Conservation (phyloP, 208 protist species). For the Trypanosoma congolense region DNA sequence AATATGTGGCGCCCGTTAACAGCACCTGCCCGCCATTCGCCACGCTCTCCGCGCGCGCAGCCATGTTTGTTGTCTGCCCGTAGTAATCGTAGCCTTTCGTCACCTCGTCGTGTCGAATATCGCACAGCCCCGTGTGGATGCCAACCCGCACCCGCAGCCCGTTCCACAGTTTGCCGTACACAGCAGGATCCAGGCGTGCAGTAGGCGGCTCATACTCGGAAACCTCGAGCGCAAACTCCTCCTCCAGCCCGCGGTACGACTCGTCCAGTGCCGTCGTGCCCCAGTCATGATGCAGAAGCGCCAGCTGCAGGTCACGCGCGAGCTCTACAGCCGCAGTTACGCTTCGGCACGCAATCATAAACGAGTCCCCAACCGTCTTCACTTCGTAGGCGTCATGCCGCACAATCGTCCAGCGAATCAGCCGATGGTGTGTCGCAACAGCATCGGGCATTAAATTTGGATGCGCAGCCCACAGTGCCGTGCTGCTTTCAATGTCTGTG, state of each 20-base stretch:
- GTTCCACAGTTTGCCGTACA: slow-evolving; percentile 22
- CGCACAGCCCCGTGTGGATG: slow-evolving; percentile 28
- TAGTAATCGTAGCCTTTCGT: slow-evolving; percentile 11
- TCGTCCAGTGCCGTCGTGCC: slow-evolving; percentile 27
- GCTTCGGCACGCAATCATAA: slow-evolving; percentile 32
- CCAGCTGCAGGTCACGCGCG: slow-evolving; percentile 39
- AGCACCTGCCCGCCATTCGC: slow-evolving; percentile 9
- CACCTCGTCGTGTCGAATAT: slow-evolving; percentile 8
- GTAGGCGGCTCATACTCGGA: slow-evolving; percentile 20
- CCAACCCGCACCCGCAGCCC: slow-evolving; percentile 60
- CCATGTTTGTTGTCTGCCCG: slow-evolving; percentile 2
- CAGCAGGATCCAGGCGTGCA: slow-evolving; percentile 21
- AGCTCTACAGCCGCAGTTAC: slow-evolving; percentile 34
- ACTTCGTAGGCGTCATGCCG: slow-evolving; percentile 72
- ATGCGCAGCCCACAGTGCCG: slow-evolving; percentile 53
- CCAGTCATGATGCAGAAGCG: slow-evolving; percentile 49
- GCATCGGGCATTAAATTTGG: slow-evolving; percentile 56
- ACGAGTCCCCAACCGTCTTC: slow-evolving; percentile 79
- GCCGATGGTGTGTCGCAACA: slow-evolving; percentile 51
- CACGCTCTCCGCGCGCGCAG: slow-evolving; percentile 1
- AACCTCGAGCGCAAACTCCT: slow-evolving; percentile 11
- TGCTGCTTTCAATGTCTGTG: slow-evolving; percentile 30
- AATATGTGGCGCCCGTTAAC: slow-evolving; percentile 2
- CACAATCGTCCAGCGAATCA: slow-evolving; percentile 50
- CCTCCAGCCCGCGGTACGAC: slow-evolving; percentile 37